Conservation (phyloP, 140 eudicot species). For the Cichorium intybus region DNA sequence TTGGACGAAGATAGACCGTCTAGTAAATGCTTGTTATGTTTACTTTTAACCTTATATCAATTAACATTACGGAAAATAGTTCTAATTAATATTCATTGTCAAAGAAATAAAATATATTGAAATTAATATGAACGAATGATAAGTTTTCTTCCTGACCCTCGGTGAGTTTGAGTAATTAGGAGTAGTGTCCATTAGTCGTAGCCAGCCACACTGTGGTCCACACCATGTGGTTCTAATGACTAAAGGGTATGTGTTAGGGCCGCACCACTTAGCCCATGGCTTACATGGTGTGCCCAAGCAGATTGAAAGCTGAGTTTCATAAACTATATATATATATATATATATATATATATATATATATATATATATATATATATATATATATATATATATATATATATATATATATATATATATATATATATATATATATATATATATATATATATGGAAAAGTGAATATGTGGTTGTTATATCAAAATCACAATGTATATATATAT, state of each 20-base stretch:
- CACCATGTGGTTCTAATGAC: conserved; percentile 17
- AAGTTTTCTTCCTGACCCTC: not conserved
- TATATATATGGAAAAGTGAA: too few species aligned
- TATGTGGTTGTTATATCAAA: too few species aligned
- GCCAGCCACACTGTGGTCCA: conserved; percentile 18
- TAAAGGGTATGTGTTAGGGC: not conserved
- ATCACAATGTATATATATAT: too few species aligned
- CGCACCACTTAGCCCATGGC: conserved; percentile 1
- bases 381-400: too few species aligned
- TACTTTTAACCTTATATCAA: not conserved
- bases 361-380: too few species aligned
- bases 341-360: too few species aligned
- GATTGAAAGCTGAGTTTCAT: not conserved
- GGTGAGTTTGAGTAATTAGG: not conserved
- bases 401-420: too few species aligned
- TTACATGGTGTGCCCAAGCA: not conserved
- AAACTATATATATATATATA: not conserved
- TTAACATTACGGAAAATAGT: not conserved
- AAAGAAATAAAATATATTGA: not conserved
- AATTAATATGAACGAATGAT: not conserved
- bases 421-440: too few species aligned
- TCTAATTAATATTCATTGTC: not conserved
- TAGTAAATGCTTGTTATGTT: too few species aligned
- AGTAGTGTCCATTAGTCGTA: conserved; percentile 5
- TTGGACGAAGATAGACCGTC: too few species aligned